phyloP scores from a whole-genome alignment of 495 filamentous ascomycete species.

The Rhizodiscina lignyota region DNA sequence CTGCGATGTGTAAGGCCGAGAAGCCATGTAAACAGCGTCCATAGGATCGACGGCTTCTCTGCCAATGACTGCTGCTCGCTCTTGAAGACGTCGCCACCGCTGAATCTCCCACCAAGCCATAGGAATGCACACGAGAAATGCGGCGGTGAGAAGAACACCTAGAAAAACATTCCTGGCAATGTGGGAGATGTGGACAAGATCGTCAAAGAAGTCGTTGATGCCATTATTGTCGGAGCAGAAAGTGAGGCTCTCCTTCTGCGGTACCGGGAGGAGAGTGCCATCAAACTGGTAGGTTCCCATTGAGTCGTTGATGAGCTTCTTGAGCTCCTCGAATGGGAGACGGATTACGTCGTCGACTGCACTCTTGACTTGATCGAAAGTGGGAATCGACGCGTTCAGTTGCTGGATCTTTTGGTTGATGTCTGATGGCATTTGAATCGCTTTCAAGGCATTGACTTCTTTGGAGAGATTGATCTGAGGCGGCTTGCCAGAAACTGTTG shows the following conservation, averaged over 20 bases:
- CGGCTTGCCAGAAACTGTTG: conserved; percentile 12
- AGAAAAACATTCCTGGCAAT: conserved; percentile 60
- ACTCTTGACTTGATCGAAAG: conserved; percentile 67
- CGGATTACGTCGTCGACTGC: conserved; percentile 53
- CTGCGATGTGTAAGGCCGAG: conserved; percentile 54
- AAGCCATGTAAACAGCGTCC: conserved; percentile 80
- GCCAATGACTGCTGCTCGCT: conserved; percentile 48
- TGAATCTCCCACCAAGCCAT: conserved; percentile 69
- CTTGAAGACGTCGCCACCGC: conserved; percentile 55
- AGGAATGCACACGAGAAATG: conserved; percentile 53
- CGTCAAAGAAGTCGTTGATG: conserved; percentile 76
- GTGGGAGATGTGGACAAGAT: conserved; percentile 38
- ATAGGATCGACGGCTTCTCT: conserved; percentile 56
- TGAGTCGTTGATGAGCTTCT: conserved; percentile 47
- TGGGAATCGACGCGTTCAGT: conserved; percentile 63
- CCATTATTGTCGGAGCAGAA: conserved; percentile 79
- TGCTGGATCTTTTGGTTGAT: conserved; percentile 46
- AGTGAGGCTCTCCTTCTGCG: conserved; percentile 58
- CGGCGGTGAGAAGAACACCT: conserved; percentile 47
- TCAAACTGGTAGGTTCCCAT: conserved; percentile 63
- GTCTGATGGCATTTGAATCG: conserved; percentile 46
- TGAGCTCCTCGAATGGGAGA: conserved; percentile 59
- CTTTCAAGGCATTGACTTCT: conserved; percentile 44
- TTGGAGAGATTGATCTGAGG: conserved; percentile 42
- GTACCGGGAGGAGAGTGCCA: conserved; percentile 56